Base-by-base conservation (phyloP, 169 alveolate species). In the Plasmodium vivax region DNA sequence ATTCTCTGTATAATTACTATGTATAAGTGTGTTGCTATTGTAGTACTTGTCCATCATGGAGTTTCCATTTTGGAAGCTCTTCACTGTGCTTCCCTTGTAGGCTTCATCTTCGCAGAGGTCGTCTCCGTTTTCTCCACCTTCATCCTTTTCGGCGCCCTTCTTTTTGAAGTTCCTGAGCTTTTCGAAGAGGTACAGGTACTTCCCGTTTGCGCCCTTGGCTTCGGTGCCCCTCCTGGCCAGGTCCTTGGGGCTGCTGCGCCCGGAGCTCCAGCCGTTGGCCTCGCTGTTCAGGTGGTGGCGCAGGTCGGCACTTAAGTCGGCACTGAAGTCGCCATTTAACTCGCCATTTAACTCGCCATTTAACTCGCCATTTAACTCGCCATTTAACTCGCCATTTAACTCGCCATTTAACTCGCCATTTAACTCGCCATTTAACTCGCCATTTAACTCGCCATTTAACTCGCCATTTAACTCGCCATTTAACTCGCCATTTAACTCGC, bases 151-250 rank as follows among this genome's bases (percentile, higher is more conserved):
- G 3, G 36, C 10, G 12, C 77, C 77, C 9, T 68, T 68, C 27
- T 68, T 74, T 23, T 83, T 68, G 68, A 47, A 91, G 23, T 45
- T 56, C 27, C 71, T 83, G 3, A 91, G 3, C 30, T 91, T 73
- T 91, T 79, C 74, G 41, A 6, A 72, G 32, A 72, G 38, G 68
- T 91, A 62, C 45, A n/a, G 19, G 32, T 79, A 73, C 32, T 83
- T 83, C 23, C 54, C 81, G 23, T 30, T 84, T 58, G 16, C 23
- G 41, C 41, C 19, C 77, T 68, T 68, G 41, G 43, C 77, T 68
- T 68, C 77, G 16, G 43, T 68, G 5, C 77, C 77, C 77, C 77
- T 7, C 3, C 9, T 68, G 77, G 2, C 34, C 43, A 30, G 9
- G 3, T 68, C 77, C 43, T 68, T 68, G 32, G 77, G 77, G 77